Evolutionary conservation across 169 alveolate genomes (phyloP).

Genomic region (Hepatocystis sp.): DNA sequence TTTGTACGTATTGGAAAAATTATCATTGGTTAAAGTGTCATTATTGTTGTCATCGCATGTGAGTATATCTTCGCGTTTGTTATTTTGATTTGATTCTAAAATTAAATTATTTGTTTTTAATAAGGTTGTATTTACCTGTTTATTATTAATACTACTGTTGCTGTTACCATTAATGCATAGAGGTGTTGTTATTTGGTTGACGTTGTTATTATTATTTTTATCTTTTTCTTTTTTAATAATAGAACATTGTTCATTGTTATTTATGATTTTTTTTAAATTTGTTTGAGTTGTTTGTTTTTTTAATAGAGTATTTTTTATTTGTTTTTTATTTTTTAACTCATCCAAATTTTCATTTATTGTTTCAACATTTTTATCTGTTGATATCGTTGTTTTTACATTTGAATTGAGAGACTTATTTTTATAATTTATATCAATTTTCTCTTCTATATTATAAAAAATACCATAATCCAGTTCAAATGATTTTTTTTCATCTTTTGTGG

Average conservation of each 20-base stretch:
- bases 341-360: background rate
- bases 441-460: constrained; percentile 28
- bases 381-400: background rate
- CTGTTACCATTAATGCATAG: too few relatives aligned
- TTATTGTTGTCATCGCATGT: too few relatives aligned
- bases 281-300: constrained; percentile 1
- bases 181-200: too few relatives aligned
- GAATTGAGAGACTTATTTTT: background rate
- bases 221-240: too few relatives aligned
- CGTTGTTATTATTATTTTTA: too few relatives aligned
- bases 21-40: too few relatives aligned
- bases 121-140: background rate
- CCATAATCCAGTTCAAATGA: constrained; percentile 54
- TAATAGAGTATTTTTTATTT: background rate
- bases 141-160: background rate
- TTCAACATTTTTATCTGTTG: background rate
- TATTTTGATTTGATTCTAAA: too few relatives aligned
- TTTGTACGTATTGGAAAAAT: too few relatives aligned
- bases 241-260: too few relatives aligned
- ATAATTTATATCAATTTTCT: constrained; percentile 1
- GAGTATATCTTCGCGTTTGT: too few relatives aligned
- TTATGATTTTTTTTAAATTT: too few relatives aligned
- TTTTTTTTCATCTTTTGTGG: constrained; percentile 13
- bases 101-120: too few relatives aligned
- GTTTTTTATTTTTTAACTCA: background rate